phyloP scores from a whole-genome alignment of 768 basidiomycete species.

The Leccinellum luteum region DNA sequence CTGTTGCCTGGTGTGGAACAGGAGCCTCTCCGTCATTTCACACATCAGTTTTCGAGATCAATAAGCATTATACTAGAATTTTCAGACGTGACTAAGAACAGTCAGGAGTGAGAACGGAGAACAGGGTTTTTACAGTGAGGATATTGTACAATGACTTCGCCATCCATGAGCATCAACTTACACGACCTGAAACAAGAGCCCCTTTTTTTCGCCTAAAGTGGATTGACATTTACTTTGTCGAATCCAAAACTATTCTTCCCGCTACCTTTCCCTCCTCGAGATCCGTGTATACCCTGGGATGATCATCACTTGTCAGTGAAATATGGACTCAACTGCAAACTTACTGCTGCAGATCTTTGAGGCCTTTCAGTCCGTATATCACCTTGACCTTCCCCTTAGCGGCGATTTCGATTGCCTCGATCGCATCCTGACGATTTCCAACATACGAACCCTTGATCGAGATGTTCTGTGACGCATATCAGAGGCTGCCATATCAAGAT shows the following conservation, averaged over 20 bases:
- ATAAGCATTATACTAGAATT: neutral
- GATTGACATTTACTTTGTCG: constrained; percentile 22
- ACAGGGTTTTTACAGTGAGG: neutral
- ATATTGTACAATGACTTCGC: neutral
- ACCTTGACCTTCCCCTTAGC: constrained; percentile 67
- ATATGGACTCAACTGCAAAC: constrained; percentile 19
- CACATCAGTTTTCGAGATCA: neutral
- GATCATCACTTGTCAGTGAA: neutral
- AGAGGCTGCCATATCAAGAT: neutral
- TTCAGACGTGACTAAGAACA: neutral
- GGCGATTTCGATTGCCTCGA: constrained; percentile 78
- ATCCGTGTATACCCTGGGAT: constrained; percentile 36
- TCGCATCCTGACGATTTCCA: constrained; percentile 80
- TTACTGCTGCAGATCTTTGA: constrained; percentile 52
- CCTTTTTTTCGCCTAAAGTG: neutral
- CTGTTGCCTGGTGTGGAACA: neutral
- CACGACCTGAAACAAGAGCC: neutral
- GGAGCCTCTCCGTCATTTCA: neutral
- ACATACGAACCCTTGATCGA: constrained; percentile 39
- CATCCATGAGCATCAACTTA: neutral
- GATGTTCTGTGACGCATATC: constrained; percentile 20
- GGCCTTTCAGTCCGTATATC: constrained; percentile 43
- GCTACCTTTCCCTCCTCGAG: constrained; percentile 40
- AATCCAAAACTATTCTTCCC: constrained; percentile 42
- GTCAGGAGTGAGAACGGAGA: neutral